Evolutionary conservation across 2,329 filamentous ascomycete genomes (phyloP).

Genomic region (Chrysosporium keratinophilum): DNA sequence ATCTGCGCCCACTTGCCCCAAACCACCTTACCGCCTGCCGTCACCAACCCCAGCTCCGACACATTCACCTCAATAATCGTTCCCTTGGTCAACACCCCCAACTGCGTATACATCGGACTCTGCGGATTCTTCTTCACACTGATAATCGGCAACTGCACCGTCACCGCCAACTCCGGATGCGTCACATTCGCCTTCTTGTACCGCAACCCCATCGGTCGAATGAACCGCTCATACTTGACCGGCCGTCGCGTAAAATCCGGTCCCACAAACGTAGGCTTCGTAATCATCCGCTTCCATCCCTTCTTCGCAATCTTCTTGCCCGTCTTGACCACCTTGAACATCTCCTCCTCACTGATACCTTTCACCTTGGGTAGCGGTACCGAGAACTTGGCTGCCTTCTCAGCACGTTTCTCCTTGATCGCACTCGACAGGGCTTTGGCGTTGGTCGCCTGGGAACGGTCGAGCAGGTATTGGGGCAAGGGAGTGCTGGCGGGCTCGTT

Average conservation of each 20-base stretch:
- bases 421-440: constrained; percentile 68
- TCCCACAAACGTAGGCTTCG: constrained; percentile 81
- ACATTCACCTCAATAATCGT: constrained; percentile 88
- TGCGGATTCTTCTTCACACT: constrained; percentile 77
- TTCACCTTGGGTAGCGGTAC: constrained; percentile 91
- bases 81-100: constrained; percentile 80
- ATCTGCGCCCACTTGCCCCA: constrained; percentile 80
- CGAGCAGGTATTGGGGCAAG: constrained; percentile 84
- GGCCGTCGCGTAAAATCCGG: constrained; percentile 80
- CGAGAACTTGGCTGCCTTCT: constrained; percentile 86
- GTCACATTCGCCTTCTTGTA: constrained; percentile 70
- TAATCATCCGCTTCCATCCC: constrained; percentile 56
- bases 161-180: constrained; percentile 72
- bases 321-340: constrained; percentile 94
- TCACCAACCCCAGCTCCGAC: constrained; percentile 79
- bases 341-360: constrained; percentile 89
- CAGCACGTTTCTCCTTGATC: constrained; percentile 90
- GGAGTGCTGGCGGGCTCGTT: constrained; percentile 71
- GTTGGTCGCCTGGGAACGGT: constrained; percentile 59
- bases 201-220: constrained; percentile 63
- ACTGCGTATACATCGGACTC: constrained; percentile 81
- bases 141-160: constrained; percentile 74
- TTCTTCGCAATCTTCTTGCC: constrained; percentile 91
- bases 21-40: constrained; percentile 81
- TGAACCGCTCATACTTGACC: constrained; percentile 65